These are phyloP conservation scores for Phyllosticta citrichinensis DNA, from an alignment of 2,329 filamentous ascomycete genomes.

Conservation along the genomic window DNA sequence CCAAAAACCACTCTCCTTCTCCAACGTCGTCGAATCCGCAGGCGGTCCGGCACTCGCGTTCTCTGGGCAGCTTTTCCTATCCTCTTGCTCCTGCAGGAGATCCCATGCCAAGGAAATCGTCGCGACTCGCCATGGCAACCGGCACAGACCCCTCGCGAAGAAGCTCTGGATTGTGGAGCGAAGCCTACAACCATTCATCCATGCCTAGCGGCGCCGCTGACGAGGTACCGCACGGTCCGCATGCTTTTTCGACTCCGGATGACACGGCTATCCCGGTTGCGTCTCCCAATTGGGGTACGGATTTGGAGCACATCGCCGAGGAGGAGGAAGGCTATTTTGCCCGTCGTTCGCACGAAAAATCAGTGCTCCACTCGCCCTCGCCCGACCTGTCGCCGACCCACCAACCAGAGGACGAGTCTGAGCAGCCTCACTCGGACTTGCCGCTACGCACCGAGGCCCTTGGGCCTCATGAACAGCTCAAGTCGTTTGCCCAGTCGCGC, in stretches of 20 bases:
- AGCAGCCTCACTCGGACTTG: slow-evolving; percentile 1
- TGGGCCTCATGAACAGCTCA: slow-evolving; percentile 7
- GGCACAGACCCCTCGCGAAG: slow-evolving; percentile 12
- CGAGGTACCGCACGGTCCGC: slow-evolving; percentile 23
- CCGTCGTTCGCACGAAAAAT: slow-evolving; percentile 20
- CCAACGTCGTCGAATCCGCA: slow-evolving; percentile 12
- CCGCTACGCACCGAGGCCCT: slow-evolving; percentile 3
- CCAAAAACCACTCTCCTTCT: slow-evolving; percentile 7
- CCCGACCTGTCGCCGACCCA: slow-evolving; percentile 10
- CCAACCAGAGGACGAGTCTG: background rate
- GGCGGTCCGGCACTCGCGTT: slow-evolving; percentile 22
- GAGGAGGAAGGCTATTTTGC: slow-evolving; percentile 15
- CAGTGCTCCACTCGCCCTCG: slow-evolving; percentile 14
- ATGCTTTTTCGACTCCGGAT: slow-evolving; percentile 35
- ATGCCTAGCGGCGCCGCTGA: slow-evolving; percentile 15
- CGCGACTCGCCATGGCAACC: slow-evolving; percentile 16
- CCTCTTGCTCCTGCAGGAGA: slow-evolving; percentile 25
- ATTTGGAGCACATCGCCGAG: slow-evolving; percentile 27
- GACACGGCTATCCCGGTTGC: slow-evolving; percentile 29
- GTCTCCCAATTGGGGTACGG: slow-evolving; percentile 31
- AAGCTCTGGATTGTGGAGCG: slow-evolving; percentile 25
- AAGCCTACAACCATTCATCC: slow-evolving; percentile 11
- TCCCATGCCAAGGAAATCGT: slow-evolving; percentile 26
- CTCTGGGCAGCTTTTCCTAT: slow-evolving; percentile 47
- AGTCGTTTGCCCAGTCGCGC: slow-evolving; percentile 7